phyloP scores from a whole-genome alignment of 495 filamentous ascomycete genomes.

The Xylaria acuta region DNA sequence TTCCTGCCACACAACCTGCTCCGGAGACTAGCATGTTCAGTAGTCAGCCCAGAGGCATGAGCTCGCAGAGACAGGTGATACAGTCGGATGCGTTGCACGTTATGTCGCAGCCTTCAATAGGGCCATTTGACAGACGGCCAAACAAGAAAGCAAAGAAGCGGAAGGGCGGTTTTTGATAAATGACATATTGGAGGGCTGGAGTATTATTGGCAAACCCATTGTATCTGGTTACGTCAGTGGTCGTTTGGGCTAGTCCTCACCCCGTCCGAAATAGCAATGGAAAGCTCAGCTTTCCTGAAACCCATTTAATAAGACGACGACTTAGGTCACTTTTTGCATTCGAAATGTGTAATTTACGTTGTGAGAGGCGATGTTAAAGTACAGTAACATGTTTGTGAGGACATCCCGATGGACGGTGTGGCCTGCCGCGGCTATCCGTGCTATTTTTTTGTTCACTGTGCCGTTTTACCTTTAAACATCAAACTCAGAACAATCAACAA shows the following conservation, averaged over 20 bases:
- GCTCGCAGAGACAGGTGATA: constrained; percentile 32
- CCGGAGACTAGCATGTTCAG: constrained; percentile 31
- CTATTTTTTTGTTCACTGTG: not conserved
- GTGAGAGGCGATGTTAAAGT: not conserved
- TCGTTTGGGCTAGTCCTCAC: not conserved
- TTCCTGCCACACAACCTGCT: constrained; percentile 38
- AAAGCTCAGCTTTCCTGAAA: not conserved
- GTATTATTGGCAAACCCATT: not conserved
- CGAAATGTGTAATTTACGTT: not conserved
- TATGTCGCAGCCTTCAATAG: constrained; percentile 52
- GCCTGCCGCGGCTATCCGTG: constrained; percentile 9
- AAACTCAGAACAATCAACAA: not conserved
- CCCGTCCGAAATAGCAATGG: not conserved
- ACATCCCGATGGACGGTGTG: not conserved
- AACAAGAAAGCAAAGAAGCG: constrained; percentile 42
- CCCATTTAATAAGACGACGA: no score
- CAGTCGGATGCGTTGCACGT: constrained; percentile 32
- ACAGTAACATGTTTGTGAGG: not conserved
- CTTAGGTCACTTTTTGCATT: not conserved
- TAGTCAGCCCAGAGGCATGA: constrained; percentile 29
- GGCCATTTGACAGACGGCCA: constrained; percentile 43
- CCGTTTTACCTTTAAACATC: not conserved
- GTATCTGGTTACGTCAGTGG: not conserved
- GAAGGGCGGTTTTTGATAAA: constrained; percentile 36
- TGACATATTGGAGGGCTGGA: not conserved